Evolutionary conservation across 164 flowering plant species (phyloP).

Genomic region (Amborella trichopoda): DNA sequence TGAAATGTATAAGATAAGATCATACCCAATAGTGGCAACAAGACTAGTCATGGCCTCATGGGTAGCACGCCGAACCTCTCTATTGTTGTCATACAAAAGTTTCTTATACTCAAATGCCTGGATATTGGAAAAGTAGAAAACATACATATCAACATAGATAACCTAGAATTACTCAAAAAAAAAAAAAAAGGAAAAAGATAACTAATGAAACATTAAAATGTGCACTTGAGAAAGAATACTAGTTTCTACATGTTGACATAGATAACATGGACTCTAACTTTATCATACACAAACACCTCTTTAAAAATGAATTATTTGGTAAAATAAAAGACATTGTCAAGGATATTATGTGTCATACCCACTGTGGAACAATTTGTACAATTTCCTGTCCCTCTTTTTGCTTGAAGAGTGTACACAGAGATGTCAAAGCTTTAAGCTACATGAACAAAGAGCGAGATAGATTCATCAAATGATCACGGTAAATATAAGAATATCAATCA

Average conservation of each 20-base stretch:
- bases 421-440: constrained; percentile 86
- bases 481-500: background rate
- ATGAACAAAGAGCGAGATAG: constrained; percentile 2
- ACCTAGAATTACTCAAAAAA: background rate
- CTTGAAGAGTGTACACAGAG: constrained; percentile 51
- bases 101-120: constrained; percentile 93
- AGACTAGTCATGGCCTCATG: constrained; percentile 80
- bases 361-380: constrained; percentile 60
- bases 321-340: too few relatives aligned
- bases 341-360: too few relatives aligned
- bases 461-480: background rate
- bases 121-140: background rate
- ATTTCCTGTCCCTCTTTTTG: constrained; percentile 59
- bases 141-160: background rate
- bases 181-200: too few relatives aligned
- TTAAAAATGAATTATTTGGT: too few relatives aligned
- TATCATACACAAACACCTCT: too few relatives aligned
- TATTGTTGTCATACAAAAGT: constrained; percentile 72
- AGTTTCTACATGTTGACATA: too few relatives aligned
- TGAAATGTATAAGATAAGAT: too few relatives aligned
- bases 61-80: constrained; percentile 93
- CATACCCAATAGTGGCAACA: constrained; percentile 65
- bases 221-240: too few relatives aligned
- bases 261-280: too few relatives aligned
- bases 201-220: too few relatives aligned